phyloP scores from a whole-genome alignment of 179 eudicot genomes.

The Beta lomatogona region DNA sequence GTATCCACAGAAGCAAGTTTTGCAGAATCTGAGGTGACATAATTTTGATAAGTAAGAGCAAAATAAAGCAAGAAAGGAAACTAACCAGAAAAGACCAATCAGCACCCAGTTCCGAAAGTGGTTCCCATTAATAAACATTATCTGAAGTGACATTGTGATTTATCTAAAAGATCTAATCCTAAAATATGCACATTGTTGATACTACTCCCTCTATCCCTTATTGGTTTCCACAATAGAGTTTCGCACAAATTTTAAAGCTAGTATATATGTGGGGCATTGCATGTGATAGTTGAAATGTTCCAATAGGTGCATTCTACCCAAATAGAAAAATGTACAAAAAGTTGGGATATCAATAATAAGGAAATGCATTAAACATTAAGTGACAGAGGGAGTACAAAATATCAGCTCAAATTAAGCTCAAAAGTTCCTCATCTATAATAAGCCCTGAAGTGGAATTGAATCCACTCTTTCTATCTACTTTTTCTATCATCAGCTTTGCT shows the following conservation, averaged over 20 bases:
- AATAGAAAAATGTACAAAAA: no score
- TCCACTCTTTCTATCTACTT: not conserved
- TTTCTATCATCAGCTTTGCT: not conserved
- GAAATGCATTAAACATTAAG: no score
- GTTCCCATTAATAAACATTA: not conserved
- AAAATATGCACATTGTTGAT: not conserved
- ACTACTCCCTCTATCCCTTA: not conserved
- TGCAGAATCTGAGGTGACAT: constrained; percentile 14
- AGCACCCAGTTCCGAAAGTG: not conserved
- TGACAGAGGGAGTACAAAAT: not conserved
- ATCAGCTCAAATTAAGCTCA: not conserved
- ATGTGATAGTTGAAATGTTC: no score
- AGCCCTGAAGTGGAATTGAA: not conserved
- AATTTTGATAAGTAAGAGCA: constrained; percentile 1
- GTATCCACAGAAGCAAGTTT: constrained; percentile 15
- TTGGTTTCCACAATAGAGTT: no score
- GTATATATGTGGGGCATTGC: no score
- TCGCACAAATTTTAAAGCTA: no score
- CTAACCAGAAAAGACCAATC: not conserved
- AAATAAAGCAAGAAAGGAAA: not conserved
- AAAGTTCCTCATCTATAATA: not conserved
- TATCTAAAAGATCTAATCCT: not conserved
- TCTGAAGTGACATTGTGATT: not conserved
- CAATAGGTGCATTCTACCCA: no score
- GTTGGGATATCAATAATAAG: no score